Evolutionary conservation across 371 early-diverging fungal species (phyloP), one percentile per base, ranked within the genome.

Genomic region (Apophysomyces elegans): DNA sequence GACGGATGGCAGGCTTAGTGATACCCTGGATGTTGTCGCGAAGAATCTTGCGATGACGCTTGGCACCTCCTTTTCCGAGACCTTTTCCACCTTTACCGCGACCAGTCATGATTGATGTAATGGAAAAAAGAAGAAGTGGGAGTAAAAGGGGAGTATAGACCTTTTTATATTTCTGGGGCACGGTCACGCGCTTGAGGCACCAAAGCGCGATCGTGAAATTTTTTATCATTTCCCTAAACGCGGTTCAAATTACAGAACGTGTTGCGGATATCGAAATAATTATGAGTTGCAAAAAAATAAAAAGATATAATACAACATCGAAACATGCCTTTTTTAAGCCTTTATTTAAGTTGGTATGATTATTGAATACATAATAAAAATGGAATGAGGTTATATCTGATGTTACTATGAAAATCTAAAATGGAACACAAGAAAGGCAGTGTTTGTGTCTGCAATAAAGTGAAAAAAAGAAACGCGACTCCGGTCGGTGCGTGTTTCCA

Each of bases 1-100:
- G 96, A 85, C 99, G 98, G 79, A 99, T 99, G 75, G 99, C 99
- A 67, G 99, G 99, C 92, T 99, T 99, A 77, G 98, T 97, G 77
- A 99, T 99, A 77, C 98, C 98, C 87, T 94, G 92, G 81, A 97
- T 97, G 94, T 96, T 96, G 83, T 96, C 98, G 76, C 97, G 94
- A 72, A 98, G 91, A 87, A 98, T 96, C 92, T 97, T 98, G 88
- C 99, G 93, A 86, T 99, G 99, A 81, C 99, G 97, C 90, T 98
- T 97, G 78, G 97, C 97, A 68, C 95, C 94, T 71, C 96, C 96
- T 86, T 96, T 96, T 90, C 96, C 96, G 70, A 95, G 87, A 80
- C 97, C 97, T 88, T 97, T 98, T 82, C 97, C 97, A 82, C 96
- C 95, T 88, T 98, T 98, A 74, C 98, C 98, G 83, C 96, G 90